Conservation (phyloP, 2,329 filamentous ascomycete species). For the Beauveria pseudobassiana region DNA sequence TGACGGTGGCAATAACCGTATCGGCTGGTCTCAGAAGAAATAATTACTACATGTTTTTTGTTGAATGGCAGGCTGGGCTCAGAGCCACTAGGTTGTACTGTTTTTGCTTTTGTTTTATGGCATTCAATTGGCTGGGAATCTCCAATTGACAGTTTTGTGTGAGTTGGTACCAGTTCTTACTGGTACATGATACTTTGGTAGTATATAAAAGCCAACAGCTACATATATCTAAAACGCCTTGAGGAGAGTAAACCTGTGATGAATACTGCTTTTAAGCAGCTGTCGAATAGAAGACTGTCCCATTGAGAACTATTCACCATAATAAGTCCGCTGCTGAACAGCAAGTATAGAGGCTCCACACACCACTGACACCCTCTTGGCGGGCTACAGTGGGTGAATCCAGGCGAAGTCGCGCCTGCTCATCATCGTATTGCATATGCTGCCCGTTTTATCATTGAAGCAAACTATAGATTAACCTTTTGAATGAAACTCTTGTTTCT, state of each 20-base stretch:
- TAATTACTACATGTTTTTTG: background rate
- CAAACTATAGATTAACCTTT: too few species aligned
- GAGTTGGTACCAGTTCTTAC: background rate
- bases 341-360: constrained; percentile 37
- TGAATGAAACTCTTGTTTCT: too few species aligned
- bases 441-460: constrained; percentile 50
- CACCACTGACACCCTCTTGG: constrained; percentile 51
- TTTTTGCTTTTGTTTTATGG: too few species aligned
- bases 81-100: too few species aligned
- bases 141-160: background rate
- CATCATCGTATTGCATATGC: constrained; percentile 51
- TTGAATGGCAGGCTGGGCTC: background rate
- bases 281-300: too few species aligned
- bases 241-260: background rate
- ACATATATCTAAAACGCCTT: background rate
- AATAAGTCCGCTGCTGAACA: constrained; percentile 14
- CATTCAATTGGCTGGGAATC: background rate
- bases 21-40: constrained; percentile 25
- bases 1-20: constrained; percentile 44
- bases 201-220: background rate
- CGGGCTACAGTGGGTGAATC: constrained; percentile 49
- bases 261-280: too few species aligned
- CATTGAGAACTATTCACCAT: background rate
- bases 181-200: background rate
- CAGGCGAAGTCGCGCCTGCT: constrained; percentile 46